Evolutionary conservation across 2,329 filamentous ascomycete genomes (phyloP).

Genomic region (Trichoderma sp.): DNA sequence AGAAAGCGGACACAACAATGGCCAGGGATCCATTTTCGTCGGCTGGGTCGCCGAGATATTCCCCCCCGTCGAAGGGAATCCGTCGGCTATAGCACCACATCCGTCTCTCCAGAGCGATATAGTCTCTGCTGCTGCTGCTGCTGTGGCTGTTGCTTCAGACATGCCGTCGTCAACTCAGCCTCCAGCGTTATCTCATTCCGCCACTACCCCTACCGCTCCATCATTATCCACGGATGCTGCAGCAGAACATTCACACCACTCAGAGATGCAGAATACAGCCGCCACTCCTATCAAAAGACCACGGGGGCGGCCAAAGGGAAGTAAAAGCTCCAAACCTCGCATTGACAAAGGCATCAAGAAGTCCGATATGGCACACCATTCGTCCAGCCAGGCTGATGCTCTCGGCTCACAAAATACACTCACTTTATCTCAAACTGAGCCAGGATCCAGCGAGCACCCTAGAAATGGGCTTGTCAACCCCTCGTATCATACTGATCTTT

Average conservation of each 20-base stretch:
- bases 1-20: slow-evolving; percentile 53
- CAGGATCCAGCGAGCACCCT: background rate
- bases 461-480: background rate
- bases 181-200: background rate
- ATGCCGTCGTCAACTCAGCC: background rate
- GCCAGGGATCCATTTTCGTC: slow-evolving; percentile 55
- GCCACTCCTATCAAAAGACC: slow-evolving; percentile 38
- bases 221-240: background rate
- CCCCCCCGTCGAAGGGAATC: slow-evolving; percentile 37
- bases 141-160: background rate
- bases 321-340: slow-evolving; percentile 36
- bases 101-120: slow-evolving; percentile 10
- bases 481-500: background rate
- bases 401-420: background rate
- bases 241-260: background rate
- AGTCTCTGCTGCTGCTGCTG: background rate
- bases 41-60: slow-evolving; percentile 64
- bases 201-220: background rate
- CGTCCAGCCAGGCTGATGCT: background rate
- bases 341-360: slow-evolving; percentile 55
- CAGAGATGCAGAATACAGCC: background rate
- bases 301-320: slow-evolving; percentile 56
- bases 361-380: slow-evolving; percentile 21
- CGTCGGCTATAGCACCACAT: slow-evolving; percentile 7
- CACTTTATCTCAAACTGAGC: background rate